Evolutionary conservation across 306 rosid species (phyloP), one percentile per base, ranked within the genome.

Genomic region (Sophora flavescens): DNA sequence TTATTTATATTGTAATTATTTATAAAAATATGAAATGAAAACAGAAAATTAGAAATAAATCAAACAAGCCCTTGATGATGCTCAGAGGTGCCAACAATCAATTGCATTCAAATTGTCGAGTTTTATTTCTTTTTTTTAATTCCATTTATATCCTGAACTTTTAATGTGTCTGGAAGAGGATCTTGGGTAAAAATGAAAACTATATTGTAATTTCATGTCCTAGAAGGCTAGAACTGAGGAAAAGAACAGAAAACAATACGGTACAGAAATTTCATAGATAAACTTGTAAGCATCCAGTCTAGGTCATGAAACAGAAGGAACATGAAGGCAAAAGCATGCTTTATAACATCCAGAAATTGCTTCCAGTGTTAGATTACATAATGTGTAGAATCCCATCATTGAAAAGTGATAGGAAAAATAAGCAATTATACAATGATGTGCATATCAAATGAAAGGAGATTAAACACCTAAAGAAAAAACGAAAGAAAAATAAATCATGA

Each of bases 351-450:
- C 50, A 7, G 41, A 48, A 58, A 35, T 15, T 66, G 58, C 62
- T 58, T 74, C 63, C 54, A 18, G 45, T 53, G 67, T 26, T 70
- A 78, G 18, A 63, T 45, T 42, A 14, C 45, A 51, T 35, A 35
- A 22, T 50, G 22, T 15, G 69, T 47, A 50, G 76, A 66, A 65
- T 14, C 75, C 26, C 75, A 80, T 57, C 70, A 11, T 50, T 41
- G 38, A 62, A 65, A 73, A 53, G 56, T 66, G 76, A 67, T n/a
- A 30, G 48, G 71, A 18, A 68, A 48, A 71, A 67, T 48, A 13
- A 52, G 35, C 9, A 65, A 79, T 32, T 58, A 35, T 15, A 12
- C 62, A 50, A 45, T 54, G 61, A 57, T 13, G 56, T 48, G 39
- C 63, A 69, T 63, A 70, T 68, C 28, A 14, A 53, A 61, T 61